Evolutionary conservation across 768 basidiomycete species (phyloP).

Genomic region (Russula dissimulans): DNA sequence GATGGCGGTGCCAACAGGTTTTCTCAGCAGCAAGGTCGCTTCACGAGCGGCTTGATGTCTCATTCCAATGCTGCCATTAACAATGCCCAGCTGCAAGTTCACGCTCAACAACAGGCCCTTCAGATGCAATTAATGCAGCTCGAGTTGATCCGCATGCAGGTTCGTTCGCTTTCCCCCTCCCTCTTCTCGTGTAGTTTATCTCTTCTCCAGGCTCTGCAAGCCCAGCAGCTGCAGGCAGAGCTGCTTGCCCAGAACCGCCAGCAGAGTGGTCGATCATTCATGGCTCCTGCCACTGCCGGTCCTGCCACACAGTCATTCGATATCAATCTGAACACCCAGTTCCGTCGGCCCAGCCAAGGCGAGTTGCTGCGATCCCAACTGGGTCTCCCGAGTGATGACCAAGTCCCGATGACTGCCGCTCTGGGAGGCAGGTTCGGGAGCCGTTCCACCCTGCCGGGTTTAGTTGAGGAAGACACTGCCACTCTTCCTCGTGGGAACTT

Average conservation of each 20-base stretch:
- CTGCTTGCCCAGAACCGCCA: constrained; percentile 57
- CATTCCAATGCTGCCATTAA: constrained; percentile 34
- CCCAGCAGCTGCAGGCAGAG: constrained; percentile 70
- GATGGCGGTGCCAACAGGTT: constrained; percentile 63
- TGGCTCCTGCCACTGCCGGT: constrained; percentile 65
- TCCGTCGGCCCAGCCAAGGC: constrained; percentile 60
- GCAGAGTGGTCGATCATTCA: constrained; percentile 40
- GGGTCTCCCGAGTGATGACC: constrained; percentile 44
- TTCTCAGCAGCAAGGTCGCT: constrained; percentile 44
- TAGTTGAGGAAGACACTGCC: constrained; percentile 32
- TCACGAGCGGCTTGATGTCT: constrained; percentile 41
- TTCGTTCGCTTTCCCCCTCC: constrained; percentile 26
- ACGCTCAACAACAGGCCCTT: constrained; percentile 52
- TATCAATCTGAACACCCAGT: constrained; percentile 44
- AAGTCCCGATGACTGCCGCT: constrained; percentile 73
- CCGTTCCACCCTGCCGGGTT: constrained; percentile 39
- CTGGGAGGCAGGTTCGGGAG: constrained; percentile 70
- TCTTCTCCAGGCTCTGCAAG: constrained; percentile 48
- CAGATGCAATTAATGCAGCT: constrained; percentile 84
- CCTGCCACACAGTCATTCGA: constrained; percentile 58
- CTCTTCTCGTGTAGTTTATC: constrained; percentile 11
- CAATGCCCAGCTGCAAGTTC: constrained; percentile 35
- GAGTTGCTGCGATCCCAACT: constrained; percentile 58
- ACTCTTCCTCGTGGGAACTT: constrained; percentile 17
- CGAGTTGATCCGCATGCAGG: constrained; percentile 76